Evolutionary conservation across 805 yeast species (phyloP), one percentile per base, ranked within the genome.

Genomic region (Saccharomycopsis babjevae): DNA sequence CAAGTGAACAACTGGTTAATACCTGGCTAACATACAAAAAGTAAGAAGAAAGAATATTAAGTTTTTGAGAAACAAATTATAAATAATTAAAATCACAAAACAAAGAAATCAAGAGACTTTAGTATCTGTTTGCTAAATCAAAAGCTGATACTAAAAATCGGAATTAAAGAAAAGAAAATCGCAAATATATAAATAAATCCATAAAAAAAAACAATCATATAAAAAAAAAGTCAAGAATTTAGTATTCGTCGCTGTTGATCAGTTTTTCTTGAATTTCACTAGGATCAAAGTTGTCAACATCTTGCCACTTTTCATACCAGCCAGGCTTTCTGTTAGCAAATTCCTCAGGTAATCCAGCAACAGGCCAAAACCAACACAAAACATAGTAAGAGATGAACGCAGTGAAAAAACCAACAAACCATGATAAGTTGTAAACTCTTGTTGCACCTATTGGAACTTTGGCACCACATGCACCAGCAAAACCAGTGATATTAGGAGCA

Each of bases 401-500:
- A 1, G 81, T 71, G 42, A 83, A 68, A 72, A 86, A 89, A 0
- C 97, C 97, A 62, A 86, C 79, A 66, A 90, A 84, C 76, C 85
- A 90, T 71, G 86, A 86, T 67, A 90, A 74, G 63, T 85, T 75
- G 75, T 88, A 90, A 55, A 90, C 82, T 61, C 82, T 77, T 62
- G 83, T 81, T 11, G 96, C 96, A 38, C 93, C 96, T 56, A 76
- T 74, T 34, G 96, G 96, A 16, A 89, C 96, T 7, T 56, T 61
- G 62, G 77, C 79, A n/a, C 84, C 80, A 28, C 88, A 83, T 10
- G 91, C 90, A 65, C 96, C 90, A 6, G 86, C 93, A 67, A 90
- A 90, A 1, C 97, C 97, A 22, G 87, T 87, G 68, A 90, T 85
- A 68, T 89, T 90, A 56, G 96, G 94, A 40, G 83, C 75, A 62